Evolutionary conservation across 2,329 filamentous ascomycete species (phyloP), one percentile per base, ranked within the genome.

Genomic region (Blastomyces emzantsi): DNA sequence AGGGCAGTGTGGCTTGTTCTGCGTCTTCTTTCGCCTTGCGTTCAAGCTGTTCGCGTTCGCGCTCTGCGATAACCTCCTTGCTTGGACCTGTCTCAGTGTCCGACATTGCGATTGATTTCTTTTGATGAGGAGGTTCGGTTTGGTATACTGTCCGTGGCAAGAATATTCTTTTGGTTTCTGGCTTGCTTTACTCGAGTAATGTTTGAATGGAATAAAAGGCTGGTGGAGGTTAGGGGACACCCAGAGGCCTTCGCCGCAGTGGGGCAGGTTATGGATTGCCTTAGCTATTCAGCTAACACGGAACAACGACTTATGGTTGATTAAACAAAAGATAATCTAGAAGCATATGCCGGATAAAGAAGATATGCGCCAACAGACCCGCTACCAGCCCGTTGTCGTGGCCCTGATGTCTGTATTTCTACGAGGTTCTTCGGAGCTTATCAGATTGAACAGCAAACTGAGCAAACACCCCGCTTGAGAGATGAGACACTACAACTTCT

Each of bases 1-100:
- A 99, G 0, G 94, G 94, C 52, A 99, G 87, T 30, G 88, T 85
- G 52, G 87, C 89, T 81, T 99, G 94, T 79, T 99, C 94, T 70
- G 87, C 89, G 63, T 84, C 82, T 79, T 99, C 92, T 74, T 88
- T 87, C 66, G 86, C 87, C 71, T 82, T 82, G 68, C 80, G 81
- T 70, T 84, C 84, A 67, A 79, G 80, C 71, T 87, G 84, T 68
- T 81, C 77, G 66, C 76, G 78, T 64, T 82, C 79, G 65, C 81
- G 83, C 72, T 84, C 81, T 7, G 60, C 25, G 60, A 49, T 39
- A 3, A 19, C 45, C 30, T 76, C 74, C 39, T 67, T 65, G 33
- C 72, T 70, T 41, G 70, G 73, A 13, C 68, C 70, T 22, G 69
- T 66, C 58, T 77, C 74, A 25, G 67, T 66, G 64, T 72, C 71